Conservation (phyloP, 805 yeast species). For the Hanseniaspora guilliermondii region DNA sequence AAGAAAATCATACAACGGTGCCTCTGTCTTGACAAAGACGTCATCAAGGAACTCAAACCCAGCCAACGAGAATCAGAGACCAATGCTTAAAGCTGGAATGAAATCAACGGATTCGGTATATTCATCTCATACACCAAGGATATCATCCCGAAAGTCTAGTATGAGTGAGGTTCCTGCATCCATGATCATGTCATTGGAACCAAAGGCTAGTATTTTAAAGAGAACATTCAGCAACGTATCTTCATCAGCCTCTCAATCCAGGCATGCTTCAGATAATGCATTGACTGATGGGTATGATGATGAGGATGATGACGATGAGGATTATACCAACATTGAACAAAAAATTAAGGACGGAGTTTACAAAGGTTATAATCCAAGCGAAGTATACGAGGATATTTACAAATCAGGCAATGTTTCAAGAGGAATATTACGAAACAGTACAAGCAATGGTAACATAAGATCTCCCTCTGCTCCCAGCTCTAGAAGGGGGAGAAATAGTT, state of each 20-base stretch:
- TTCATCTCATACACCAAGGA: background rate
- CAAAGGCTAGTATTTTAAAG: conserved; percentile 5
- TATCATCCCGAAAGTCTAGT: conserved; percentile 11
- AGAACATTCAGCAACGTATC: conserved; percentile 9
- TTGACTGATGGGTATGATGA: conserved; percentile 12
- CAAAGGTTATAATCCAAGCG: conserved; percentile 8
- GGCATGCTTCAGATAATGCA: conserved; percentile 12
- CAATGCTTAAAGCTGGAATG: background rate
- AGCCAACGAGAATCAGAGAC: background rate
- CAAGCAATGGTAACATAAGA: background rate
- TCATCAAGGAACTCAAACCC: conserved; percentile 6
- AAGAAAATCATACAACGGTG: background rate
- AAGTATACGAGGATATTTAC: conserved; percentile 11
- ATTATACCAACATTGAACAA: conserved; percentile 1
- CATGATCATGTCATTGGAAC: conserved; percentile 11
- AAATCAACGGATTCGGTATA: conserved; percentile 2
- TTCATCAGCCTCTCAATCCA: conserved; percentile 12
- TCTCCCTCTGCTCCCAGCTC: background rate
- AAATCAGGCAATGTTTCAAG: conserved; percentile 10
- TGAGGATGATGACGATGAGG: conserved; percentile 10
- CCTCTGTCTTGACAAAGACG: background rate
- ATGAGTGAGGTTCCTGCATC: conserved; percentile 15
- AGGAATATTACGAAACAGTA: conserved; percentile 9
- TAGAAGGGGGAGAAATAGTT: background rate
- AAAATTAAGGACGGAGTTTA: background rate